Evolutionary conservation across 805 yeast genomes (phyloP).

Genomic region (Suhomyces vadensis): DNA sequence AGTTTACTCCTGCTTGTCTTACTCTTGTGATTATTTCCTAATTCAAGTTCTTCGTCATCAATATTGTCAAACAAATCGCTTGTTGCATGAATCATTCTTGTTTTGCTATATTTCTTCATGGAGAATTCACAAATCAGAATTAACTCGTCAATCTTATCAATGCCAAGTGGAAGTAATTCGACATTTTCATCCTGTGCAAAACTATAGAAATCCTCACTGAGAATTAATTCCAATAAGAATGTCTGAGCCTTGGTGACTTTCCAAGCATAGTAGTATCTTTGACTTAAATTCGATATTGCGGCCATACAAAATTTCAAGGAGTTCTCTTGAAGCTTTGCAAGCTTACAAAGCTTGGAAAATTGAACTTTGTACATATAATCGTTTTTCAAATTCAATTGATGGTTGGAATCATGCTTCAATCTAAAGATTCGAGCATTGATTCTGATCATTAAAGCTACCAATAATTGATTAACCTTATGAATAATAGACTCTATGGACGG

Average conservation of each 20-base stretch:
- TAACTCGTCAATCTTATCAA: slow-evolving; percentile 30
- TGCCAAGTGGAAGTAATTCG: slow-evolving; percentile 14
- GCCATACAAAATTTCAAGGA: slow-evolving; percentile 18
- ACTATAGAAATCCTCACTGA: slow-evolving; percentile 26
- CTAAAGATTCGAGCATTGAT: slow-evolving; percentile 23
- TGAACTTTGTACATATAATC: slow-evolving; percentile 20
- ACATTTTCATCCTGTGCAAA: slow-evolving; percentile 10
- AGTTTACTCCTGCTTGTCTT: background rate
- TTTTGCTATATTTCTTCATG: slow-evolving; percentile 24
- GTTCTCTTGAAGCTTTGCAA: slow-evolving; percentile 27
- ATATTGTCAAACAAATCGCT: slow-evolving; percentile 6
- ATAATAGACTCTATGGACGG: slow-evolving; percentile 32
- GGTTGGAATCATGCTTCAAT: slow-evolving; percentile 21
- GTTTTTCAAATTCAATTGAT: slow-evolving; percentile 18
- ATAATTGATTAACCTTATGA: slow-evolving; percentile 31
- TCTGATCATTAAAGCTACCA: slow-evolving; percentile 25
- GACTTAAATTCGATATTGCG: slow-evolving; percentile 42
- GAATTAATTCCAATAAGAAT: slow-evolving; percentile 39
- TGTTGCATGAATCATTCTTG: slow-evolving; percentile 5
- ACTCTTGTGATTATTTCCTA: background rate
- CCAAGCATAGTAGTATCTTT: slow-evolving; percentile 66
- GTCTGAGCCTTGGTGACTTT: slow-evolving; percentile 60
- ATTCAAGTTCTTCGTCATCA: slow-evolving; percentile 6
- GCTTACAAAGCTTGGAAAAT: slow-evolving; percentile 23
- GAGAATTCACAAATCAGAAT: slow-evolving; percentile 26